Base-by-base conservation (phyloP, 148 eudicot species). In the Diospyros kaki region DNA sequence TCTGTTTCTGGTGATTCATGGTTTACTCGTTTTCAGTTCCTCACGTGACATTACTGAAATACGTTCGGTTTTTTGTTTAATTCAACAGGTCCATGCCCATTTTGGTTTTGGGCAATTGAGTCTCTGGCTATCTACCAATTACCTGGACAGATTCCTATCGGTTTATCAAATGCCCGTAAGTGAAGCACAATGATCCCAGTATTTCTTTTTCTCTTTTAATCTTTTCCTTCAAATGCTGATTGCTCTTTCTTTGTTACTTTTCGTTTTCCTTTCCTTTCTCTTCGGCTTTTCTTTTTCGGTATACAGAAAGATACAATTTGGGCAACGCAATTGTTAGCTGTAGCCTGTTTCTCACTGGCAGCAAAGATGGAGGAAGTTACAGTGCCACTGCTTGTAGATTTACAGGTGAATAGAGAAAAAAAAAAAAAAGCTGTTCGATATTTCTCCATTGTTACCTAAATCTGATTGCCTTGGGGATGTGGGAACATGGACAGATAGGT, bases 281-380 rank as follows among this genome's bases (percentile, higher is more conserved):
- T 65, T 8, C 9, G 12, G 65, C 78, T 52, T 45, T 46, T 28
- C 42, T 56, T 42, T 68, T 15, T 72, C 64, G 70, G 28, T 63
- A 65, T 69, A 45, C 66, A 94, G 97, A 81, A 71, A 65, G 91
- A 64, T 40, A 84, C 85, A 75, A 76, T 86, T 40, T 94, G 98
- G 98, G 78, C 87, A 15, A 81, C 85, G 59, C 96, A 94, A 73
- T 83, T 92, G 85, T 81, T 88, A 43, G 92, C 96, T 70, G 89
- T 94, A 60, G 87, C 97, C 44, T 94, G 98, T 81, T 89, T 94
- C 77, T 94, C 96, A 77, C 73, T 92, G 69, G 98, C 94, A 64
- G 85, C 85, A 50, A 94, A 94, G 85, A 50, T 94, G 70, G 96
- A 85, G 76, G 98, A 94, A 84, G 76, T 82, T 58, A 45, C 70